These are phyloP conservation scores for Aspergillus pseudotamarii DNA, from an alignment of 2,329 filamentous ascomycete genomes.

Conservation along the genomic window DNA sequence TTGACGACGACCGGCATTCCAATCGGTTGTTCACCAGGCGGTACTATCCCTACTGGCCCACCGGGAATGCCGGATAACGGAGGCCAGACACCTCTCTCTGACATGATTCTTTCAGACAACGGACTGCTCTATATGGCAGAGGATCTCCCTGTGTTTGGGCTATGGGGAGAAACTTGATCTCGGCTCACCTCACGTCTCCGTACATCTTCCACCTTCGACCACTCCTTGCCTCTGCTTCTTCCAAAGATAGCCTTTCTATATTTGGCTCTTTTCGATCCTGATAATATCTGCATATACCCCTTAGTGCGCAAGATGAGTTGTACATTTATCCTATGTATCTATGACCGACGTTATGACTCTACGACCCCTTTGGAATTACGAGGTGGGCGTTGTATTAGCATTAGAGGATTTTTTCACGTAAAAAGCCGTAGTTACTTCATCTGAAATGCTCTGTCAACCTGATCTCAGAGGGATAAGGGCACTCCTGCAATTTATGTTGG, in stretches of 20 bases:
- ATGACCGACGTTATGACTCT: not conserved
- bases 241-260: not conserved
- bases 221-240: not conserved
- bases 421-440: not conserved
- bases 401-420: not conserved
- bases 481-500: not conserved
- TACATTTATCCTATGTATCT: not conserved
- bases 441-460: not conserved
- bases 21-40: conserved; percentile 35
- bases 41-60: conserved; percentile 27
- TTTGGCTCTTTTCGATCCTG: not conserved
- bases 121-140: conserved; percentile 39
- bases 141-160: conserved; percentile 35
- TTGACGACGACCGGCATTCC: conserved; percentile 38
- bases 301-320: not conserved
- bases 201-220: not conserved
- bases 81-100: conserved; percentile 35
- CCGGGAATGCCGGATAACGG: conserved; percentile 17
- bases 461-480: too few species aligned
- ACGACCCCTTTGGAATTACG: not conserved
- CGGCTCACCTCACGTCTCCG: not conserved
- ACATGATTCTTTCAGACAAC: conserved; percentile 36
- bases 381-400: not conserved
- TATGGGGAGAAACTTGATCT: conserved; percentile 32
- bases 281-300: not conserved